A percentile compares a stretch with the other conserved stretches of the same genome.
phyloP scores from a whole-genome alignment of 495 filamentous ascomycete genomes.

The Lepidopterella palustris region DNA sequence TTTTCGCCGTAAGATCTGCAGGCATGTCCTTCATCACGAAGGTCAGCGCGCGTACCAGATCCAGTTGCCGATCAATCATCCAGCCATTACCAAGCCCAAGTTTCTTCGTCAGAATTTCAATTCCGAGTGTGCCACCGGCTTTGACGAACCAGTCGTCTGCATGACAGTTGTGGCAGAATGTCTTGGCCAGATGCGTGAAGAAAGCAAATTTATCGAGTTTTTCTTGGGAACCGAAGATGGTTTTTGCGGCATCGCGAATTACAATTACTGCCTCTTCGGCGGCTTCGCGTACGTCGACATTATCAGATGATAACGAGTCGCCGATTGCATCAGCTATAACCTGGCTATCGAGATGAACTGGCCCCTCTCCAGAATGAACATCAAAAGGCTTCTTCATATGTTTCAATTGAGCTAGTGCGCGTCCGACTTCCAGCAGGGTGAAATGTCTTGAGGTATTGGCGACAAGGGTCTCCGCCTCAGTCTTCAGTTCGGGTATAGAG shows the following conservation, averaged over 20 bases:
- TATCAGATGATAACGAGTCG: constrained; percentile 79
- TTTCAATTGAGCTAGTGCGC: constrained; percentile 66
- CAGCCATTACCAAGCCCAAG: constrained; percentile 77
- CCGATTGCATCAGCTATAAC: constrained; percentile 82
- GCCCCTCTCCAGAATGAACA: constrained; percentile 77
- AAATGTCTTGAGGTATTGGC: constrained; percentile 82
- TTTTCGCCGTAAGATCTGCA: constrained; percentile 79
- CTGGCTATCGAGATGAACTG: constrained; percentile 74
- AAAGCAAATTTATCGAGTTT: constrained; percentile 67
- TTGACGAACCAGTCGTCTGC: constrained; percentile 98
- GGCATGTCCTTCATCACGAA: constrained; percentile 99
- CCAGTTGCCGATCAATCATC: constrained; percentile 71
- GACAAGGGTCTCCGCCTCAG: constrained; percentile 64
- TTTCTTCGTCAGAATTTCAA: constrained; percentile 71
- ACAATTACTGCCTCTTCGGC: constrained; percentile 69
- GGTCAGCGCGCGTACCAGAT: constrained; percentile 78
- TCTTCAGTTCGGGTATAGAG: constrained; percentile 71
- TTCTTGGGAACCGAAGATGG: constrained; percentile 70
- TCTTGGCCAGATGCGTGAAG: constrained; percentile 70
- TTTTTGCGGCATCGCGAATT: constrained; percentile 67
- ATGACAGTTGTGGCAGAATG: constrained; percentile 89
- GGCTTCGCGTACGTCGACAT: constrained; percentile 69
- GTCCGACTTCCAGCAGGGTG: constrained; percentile 82
- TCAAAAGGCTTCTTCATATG: constrained; percentile 70
- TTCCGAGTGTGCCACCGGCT: constrained; percentile 81